These are phyloP conservation scores for Aspergillus haitiensis DNA, from an alignment of 495 filamentous ascomycete species.

Conservation along the genomic window DNA sequence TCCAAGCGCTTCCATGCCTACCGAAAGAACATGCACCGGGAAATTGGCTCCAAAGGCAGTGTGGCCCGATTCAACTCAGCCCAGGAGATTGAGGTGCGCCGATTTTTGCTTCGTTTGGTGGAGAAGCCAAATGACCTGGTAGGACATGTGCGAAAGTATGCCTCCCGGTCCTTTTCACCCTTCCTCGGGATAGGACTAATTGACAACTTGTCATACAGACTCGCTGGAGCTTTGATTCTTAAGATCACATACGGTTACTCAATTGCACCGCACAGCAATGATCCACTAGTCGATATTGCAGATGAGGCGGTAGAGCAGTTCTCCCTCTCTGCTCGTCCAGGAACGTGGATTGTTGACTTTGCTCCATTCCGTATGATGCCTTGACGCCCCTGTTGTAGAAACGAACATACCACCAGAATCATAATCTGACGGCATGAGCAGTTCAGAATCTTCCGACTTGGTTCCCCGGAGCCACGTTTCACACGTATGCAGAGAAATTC, in stretches of 20 bases:
- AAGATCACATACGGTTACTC: constrained; percentile 53
- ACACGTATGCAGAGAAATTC: constrained; percentile 36
- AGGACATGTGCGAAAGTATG: constrained; percentile 40
- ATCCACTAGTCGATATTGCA: constrained; percentile 45
- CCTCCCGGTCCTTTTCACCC: background rate
- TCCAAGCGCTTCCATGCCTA: constrained; percentile 35
- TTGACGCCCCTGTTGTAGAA: background rate
- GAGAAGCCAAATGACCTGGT: constrained; percentile 34
- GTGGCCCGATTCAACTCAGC: constrained; percentile 36
- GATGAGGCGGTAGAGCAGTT: constrained; percentile 45
- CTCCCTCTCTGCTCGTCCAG: constrained; percentile 39
- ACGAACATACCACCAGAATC: too few species aligned
- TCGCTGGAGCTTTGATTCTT: constrained; percentile 46
- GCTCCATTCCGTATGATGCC: constrained; percentile 32
- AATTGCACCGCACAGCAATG: constrained; percentile 36
- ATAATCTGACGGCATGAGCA: background rate
- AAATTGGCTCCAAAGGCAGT: constrained; percentile 27
- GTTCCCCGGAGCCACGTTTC: constrained; percentile 50
- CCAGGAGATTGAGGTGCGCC: constrained; percentile 41
- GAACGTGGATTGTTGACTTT: constrained; percentile 49
- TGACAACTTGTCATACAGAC: constrained; percentile 19
- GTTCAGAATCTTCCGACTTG: constrained; percentile 41
- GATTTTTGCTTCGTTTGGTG: constrained; percentile 44
- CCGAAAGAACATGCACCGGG: constrained; percentile 38
- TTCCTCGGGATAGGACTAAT: background rate